Base-by-base conservation (phyloP, 1,139 yeast species). In the Hansenula anomala region DNA sequence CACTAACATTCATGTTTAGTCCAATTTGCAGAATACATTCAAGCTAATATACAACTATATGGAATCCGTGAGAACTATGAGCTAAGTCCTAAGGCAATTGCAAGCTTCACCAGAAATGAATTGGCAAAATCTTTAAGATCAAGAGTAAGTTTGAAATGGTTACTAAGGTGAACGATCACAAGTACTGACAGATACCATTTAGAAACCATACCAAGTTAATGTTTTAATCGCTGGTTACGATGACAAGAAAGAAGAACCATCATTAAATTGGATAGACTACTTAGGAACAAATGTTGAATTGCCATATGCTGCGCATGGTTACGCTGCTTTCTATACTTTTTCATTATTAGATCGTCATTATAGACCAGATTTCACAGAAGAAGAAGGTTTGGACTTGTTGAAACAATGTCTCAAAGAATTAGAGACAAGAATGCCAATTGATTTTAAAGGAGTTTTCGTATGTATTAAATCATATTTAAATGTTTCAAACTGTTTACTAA, bases 261-360 rank as follows among this genome's bases (percentile, higher is more conserved):
- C 78, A 34, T 73, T 92, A 58, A 81, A 85, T 58, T 89, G 94
- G 83, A 86, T 94, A 51, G 99, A 92, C 60, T 92, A 92, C 60
- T 69, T 94, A 54, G 98, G 98, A 4, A 88, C 98, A 4, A 79
- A 82, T 50, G 95, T 83, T 15, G 88, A 83, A 45, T 71, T 92
- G 43, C 97, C 98, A 17, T 92, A 94, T 58, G 97, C 95, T 12
- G 96, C 96, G 3, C 96, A 89, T 58, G 98, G 98, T 3, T 92
- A 94, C 57, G 96, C 98, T 27, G 95, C 95, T 3, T 94, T 89
- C 63, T 92, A 92, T 63, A 81, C 95, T 33, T 75, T 88, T 60
- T 86, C 98, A 4, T 69, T 92, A 47, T 73, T 94, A 53, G 99
- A 92, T 66, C 89, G 84, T 53, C 96, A 90, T 64, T 89, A 90